Evolutionary conservation across 2,329 filamentous ascomycete genomes (phyloP), one percentile per base, ranked within the genome.

Genomic region (Cladosporium velox): DNA sequence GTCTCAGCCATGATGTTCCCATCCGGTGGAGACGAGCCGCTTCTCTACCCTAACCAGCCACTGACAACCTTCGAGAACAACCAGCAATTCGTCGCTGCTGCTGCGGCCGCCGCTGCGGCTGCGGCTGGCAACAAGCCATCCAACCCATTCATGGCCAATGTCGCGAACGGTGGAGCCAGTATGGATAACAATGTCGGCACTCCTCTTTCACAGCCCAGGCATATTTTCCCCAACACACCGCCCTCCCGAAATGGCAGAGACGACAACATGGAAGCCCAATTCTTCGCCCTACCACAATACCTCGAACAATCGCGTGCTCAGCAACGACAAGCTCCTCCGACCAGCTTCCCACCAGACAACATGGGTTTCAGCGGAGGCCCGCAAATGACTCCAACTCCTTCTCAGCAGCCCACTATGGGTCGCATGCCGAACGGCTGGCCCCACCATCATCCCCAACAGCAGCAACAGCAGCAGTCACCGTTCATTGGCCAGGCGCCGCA

Each of bases 1-100:
- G 84, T 93, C 7, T 89, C 89, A 66, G 87, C 88, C 3, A 87
- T 93, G 79, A 93, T 94, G 89, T 94, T 94, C 73, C 89, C 90
- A 1, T 90, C 90, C 0, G 85, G 87, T 38, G 86, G 87, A 49
- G 73, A 76, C 65, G 91, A 94, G 72, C 90, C 91, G 0, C 90
- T 94, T 69, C 90, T 89, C 0, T 95, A 94, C 72, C 91, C 90
- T 0, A 92, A 90, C 72, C 90, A 92, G 70, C 88, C 90, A 0
- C 87, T 90, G 81, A 88, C 90, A 35, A 82, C 79, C 0, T 83
- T 83, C 67, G 82, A 84, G 67, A 83, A 81, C 70, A 80, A 76
- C 64, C 72, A 75, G 63, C 71, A 80, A 83, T 74, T 70, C 49
- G 70, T 67, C 38, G 52, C 52, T 2, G 57, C 57, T n/a, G 57